phyloP scores from a whole-genome alignment of 306 rosid genomes.

The Adenanthera pavonina region DNA sequence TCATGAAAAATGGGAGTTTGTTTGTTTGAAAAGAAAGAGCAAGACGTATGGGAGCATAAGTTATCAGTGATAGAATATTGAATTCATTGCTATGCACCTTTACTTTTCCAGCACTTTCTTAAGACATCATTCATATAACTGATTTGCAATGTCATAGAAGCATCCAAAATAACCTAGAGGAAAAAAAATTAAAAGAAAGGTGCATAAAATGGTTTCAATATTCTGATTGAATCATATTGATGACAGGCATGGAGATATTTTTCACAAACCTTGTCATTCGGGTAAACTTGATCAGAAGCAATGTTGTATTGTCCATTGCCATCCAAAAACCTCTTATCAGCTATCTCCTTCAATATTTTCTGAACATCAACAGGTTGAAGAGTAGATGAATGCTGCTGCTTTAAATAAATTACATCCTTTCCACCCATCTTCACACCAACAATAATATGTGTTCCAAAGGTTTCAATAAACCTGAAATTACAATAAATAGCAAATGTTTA shows the following conservation, averaged over 20 bases:
- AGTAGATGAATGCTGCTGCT: constrained; percentile 91
- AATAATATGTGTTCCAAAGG: constrained; percentile 90
- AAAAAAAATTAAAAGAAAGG: constrained; percentile 20
- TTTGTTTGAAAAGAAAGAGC: neutral
- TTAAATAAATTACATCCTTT: constrained; percentile 92
- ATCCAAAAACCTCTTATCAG: constrained; percentile 85
- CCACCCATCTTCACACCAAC: constrained; percentile 99
- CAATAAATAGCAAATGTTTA: constrained; percentile 26
- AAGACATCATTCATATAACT: neutral
- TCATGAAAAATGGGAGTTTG: constrained; percentile 8
- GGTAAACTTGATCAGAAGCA: constrained; percentile 71
- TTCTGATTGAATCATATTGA: constrained; percentile 30
- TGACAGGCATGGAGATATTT: neutral
- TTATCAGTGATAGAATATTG: constrained; percentile 1
- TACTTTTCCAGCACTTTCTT: neutral
- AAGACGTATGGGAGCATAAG: neutral
- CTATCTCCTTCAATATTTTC: constrained; percentile 85
- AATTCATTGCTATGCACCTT: neutral
- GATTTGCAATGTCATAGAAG: neutral
- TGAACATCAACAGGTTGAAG: constrained; percentile 93
- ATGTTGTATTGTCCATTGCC: constrained; percentile 58
- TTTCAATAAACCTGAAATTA: constrained; percentile 79
- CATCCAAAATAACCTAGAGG: neutral
- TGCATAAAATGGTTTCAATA: constrained; percentile 15
- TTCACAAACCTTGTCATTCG: constrained; percentile 66